Evolutionary conservation across 306 rosid species (phyloP).

Genomic region (Trichosanthes truncata): DNA sequence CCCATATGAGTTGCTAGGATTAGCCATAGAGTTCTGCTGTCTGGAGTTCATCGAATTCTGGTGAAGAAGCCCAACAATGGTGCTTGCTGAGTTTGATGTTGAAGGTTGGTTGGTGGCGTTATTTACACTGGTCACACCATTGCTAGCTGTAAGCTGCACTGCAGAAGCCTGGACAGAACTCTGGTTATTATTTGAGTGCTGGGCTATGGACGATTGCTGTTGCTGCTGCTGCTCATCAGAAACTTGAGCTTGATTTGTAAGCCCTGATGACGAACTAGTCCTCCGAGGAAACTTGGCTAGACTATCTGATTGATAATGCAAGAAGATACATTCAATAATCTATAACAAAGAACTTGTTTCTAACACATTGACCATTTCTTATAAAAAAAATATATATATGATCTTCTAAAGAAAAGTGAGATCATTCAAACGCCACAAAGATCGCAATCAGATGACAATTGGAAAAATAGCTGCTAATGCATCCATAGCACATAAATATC

Average conservation of each 20-base stretch:
- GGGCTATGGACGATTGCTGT: conserved; percentile 40
- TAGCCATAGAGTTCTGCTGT: conserved; percentile 63
- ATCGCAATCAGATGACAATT: not conserved
- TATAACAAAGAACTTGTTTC: not conserved
- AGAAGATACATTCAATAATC: conserved; percentile 9
- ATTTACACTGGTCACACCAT: conserved; percentile 71
- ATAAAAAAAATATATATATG: not conserved
- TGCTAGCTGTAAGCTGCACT: conserved; percentile 59
- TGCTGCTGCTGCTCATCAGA: conserved; percentile 54
- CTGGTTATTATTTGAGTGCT: conserved; percentile 44
- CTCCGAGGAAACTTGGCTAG: conserved; percentile 68
- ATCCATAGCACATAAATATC: not conserved
- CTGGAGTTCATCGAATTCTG: conserved; percentile 93
- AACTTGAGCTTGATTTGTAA: conserved; percentile 40
- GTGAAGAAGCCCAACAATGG: conserved; percentile 92
- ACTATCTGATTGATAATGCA: conserved; percentile 38
- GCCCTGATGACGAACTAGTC: conserved; percentile 38
- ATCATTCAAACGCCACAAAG: not conserved
- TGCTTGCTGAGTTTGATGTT: conserved; percentile 69
- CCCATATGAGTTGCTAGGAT: conserved; percentile 81
- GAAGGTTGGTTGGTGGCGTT: conserved; percentile 52
- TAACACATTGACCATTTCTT: not conserved
- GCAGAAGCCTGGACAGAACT: conserved; percentile 45
- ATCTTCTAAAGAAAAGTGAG: not conserved
- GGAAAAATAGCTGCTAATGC: not conserved